These are phyloP conservation scores for Cryptococcus jaspeensis DNA, from an alignment of 1,284 basidiomycete species.

Conservation along the genomic window DNA sequence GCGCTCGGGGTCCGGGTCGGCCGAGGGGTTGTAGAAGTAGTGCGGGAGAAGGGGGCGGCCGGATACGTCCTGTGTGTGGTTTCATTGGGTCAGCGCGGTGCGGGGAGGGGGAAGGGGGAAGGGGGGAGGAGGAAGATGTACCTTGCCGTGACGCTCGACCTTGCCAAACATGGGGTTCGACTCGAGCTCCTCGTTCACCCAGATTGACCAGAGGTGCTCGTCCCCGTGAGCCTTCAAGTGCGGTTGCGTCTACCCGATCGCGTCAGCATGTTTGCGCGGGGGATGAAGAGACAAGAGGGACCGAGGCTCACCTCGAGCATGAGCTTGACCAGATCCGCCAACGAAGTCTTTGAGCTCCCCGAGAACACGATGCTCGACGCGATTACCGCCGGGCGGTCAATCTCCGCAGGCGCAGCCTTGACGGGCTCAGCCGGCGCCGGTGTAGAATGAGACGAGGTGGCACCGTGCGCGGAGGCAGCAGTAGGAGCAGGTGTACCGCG, in stretches of 20 bases:
- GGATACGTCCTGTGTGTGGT: slow-evolving; percentile 39
- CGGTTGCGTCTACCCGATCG: slow-evolving; percentile 40
- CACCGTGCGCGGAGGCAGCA: not conserved
- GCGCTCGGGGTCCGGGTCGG: slow-evolving; percentile 45
- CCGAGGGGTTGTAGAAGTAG: slow-evolving; percentile 50
- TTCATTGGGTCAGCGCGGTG: not conserved
- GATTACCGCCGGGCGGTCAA: slow-evolving; percentile 48
- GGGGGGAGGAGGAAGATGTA: slow-evolving; percentile 3
- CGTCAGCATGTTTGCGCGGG: slow-evolving; percentile 1
- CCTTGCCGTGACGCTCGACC: slow-evolving; percentile 50
- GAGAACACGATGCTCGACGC: slow-evolving; percentile 52
- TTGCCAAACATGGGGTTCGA: slow-evolving; percentile 50
- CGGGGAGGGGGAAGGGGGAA: not conserved
- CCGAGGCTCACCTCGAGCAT: slow-evolving; percentile 46
- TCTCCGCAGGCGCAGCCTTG: slow-evolving; percentile 26
- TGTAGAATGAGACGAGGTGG: not conserved
- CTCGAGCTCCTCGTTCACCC: slow-evolving; percentile 40
- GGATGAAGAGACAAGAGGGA: not conserved
- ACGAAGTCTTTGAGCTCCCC: slow-evolving; percentile 47
- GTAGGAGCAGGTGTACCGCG: not conserved
- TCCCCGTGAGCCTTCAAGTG: slow-evolving; percentile 37
- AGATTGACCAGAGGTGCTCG: slow-evolving; percentile 42
- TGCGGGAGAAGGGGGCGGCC: slow-evolving; percentile 49
- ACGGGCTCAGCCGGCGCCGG: slow-evolving; percentile 2
- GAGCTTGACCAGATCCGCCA: slow-evolving; percentile 49